A percentile compares a stretch with the other conserved stretches of the same genome.
These are phyloP conservation scores for Epithele typhae DNA, from an alignment of 768 basidiomycete species.

Conservation along the genomic window DNA sequence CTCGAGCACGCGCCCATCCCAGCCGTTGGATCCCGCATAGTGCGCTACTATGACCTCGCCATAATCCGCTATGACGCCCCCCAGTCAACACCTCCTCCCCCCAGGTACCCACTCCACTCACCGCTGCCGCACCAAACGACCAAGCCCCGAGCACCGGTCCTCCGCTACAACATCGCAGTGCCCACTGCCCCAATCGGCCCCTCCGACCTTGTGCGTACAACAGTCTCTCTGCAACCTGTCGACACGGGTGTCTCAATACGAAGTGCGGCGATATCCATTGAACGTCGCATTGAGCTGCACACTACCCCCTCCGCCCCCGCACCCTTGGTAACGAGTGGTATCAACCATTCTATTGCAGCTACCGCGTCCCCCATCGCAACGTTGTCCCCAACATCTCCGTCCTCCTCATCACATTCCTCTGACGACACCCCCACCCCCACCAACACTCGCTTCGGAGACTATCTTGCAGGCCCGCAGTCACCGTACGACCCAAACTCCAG, in stretches of 20 bases:
- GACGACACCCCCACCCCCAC: conserved; percentile 11
- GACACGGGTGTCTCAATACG: conserved; percentile 57
- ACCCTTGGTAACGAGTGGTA: conserved; percentile 8
- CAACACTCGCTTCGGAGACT: neutral
- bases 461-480: neutral
- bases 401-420: conserved; percentile 24
- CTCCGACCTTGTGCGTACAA: conserved; percentile 64
- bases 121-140: conserved; percentile 35
- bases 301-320: conserved; percentile 11
- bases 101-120: conserved; percentile 14
- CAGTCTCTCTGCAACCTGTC: conserved; percentile 55
- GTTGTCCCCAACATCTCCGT: conserved; percentile 20
- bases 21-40: conserved; percentile 63
- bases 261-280: conserved; percentile 59
- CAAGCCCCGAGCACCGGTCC: conserved; percentile 52
- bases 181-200: conserved; percentile 65
- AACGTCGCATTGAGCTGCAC: conserved; percentile 64
- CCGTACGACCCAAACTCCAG: conserved; percentile 7
- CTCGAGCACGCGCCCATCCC: conserved; percentile 62
- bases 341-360: conserved; percentile 8
- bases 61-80: conserved; percentile 65
- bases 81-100: conserved; percentile 26
- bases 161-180: conserved; percentile 55
- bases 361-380: conserved; percentile 2
- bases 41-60: conserved; percentile 67